Evolutionary conservation across 352 stramenopile genomes (phyloP), one percentile per base, ranked within the genome.

Genomic region (Aphanomyces euteiches): DNA sequence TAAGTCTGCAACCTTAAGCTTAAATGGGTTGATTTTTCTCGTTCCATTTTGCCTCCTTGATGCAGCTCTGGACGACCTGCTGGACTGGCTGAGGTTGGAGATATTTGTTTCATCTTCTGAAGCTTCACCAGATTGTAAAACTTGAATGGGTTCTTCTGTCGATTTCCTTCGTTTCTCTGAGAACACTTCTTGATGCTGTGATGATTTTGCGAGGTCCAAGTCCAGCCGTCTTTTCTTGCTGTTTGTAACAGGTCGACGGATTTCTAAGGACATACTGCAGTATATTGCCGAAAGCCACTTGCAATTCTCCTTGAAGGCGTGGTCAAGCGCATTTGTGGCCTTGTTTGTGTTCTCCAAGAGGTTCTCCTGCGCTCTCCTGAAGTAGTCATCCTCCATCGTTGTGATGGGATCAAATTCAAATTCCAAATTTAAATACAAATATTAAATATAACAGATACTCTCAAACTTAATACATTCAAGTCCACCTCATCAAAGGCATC

Each of bases 1-100:
- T 47, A 75, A 56, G 40, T 73, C 36, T 13, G 59, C 36, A 40
- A 75, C 71, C 21, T 50, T 73, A 4, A 73, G 39, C n/a, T 37
- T 38, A 53, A 39, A 56, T 38, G 59, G 41, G 28, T 67, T 50
- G 5, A 67, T 5, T 28, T 28, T 28, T 28, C 28, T 28, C 28
- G 28, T 28, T 28, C 28, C 28, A 28, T 28, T 28, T 28, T 28
- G 28, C 28, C 28, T 28, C 28, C 28, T 28, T 28, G 28, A 28
- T 28, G 2, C 0, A 28, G 28, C 28, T 28, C 28, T 28, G 0
- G 28, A 28, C 28, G 28, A 28, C 28, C 28, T 28, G 28, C 28
- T 28, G 28, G 28, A 2, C 28, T 28, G 28, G 28, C 28, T 28
- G 2, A 28, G 4, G 50, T 34, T 59, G 17, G n/a, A 12, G n/a